Evolutionary conservation across 768 basidiomycete genomes (phyloP), one percentile per base, ranked within the genome.

Genomic region (Leccinum variicolor): DNA sequence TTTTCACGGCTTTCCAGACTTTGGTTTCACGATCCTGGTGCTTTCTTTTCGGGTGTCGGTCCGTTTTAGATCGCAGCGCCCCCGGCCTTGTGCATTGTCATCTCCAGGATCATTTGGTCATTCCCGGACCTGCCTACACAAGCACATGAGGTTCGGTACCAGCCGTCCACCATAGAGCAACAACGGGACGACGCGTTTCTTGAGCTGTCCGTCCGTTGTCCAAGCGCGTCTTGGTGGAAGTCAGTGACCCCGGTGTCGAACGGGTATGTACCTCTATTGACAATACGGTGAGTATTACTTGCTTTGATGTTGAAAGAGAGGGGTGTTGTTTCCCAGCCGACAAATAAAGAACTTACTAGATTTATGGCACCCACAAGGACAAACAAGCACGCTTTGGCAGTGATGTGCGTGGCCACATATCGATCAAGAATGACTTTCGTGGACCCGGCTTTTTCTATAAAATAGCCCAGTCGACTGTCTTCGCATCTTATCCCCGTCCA

Each of bases 291-390:
- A 52, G 57, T 28, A 52, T 26, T 60, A 7, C 15, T 39, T 17
- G 39, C 55, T 28, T 53, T 51, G 61, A 58, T 50, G 21, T 51
- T 53, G 51, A 57, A 58, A 49, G 46, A 31, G 23, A 23, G 36
- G 19, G 1, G 55, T 39, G 53, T n/a, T n/a, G 59, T 64, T 71
- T 68, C 61, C 58, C 64, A 67, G 64, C 63, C 63, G 55, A 68
- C 68, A 64, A 75, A 74, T 61, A 68, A 72, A 67, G 57, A 58
- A 58, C 54, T 55, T 56, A 7, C 13, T 51, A 21, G 57, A 57
- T 56, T 66, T 62, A 39, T 39, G 53, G 74, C 75, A 64, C 76
- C 77, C 75, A 77, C 76, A 77, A 73, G 75, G 73, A 75, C 77
- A 77, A 77, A 78, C 77, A 77, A 77, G 55, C 53, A 69, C 64